Evolutionary conservation across 805 yeast species (phyloP).

Genomic region (Yarrowia deformans): DNA sequence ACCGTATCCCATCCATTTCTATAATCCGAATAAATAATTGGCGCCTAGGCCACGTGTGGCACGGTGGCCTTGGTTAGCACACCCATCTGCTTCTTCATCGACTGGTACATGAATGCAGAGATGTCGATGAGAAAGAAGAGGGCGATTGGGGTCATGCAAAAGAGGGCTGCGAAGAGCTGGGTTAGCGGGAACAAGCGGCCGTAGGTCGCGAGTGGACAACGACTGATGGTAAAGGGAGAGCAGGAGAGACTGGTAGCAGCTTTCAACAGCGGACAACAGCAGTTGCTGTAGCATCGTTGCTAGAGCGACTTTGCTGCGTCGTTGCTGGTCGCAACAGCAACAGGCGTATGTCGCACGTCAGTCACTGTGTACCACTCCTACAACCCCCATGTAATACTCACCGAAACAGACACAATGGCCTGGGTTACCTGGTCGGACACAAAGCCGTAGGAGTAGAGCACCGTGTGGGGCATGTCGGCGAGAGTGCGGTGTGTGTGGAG

Average conservation of each 20-base stretch:
- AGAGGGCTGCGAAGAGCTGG: conserved; percentile 37
- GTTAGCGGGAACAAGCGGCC: conserved; percentile 6
- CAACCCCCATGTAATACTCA: conserved; percentile 27
- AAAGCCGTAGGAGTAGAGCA: conserved; percentile 34
- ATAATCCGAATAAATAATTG: conserved; percentile 9
- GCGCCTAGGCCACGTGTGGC: conserved; percentile 26
- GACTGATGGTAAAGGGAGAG: no score
- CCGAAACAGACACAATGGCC: conserved; percentile 37
- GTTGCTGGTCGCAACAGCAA: no score
- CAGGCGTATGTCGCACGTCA: no score
- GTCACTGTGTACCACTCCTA: neutral
- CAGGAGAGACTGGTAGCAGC: no score
- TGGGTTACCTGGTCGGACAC: conserved; percentile 32
- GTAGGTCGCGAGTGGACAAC: no score
- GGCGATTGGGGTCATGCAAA: conserved; percentile 36
- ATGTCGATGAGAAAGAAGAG: conserved; percentile 35
- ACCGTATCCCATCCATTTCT: conserved; percentile 18
- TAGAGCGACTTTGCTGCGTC: no score
- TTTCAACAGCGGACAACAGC: no score
- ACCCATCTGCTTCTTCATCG: conserved; percentile 36
- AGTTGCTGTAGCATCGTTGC: no score
- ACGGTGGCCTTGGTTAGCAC: conserved; percentile 32
- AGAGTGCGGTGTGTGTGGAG: neutral
- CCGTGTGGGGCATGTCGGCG: conserved; percentile 15
- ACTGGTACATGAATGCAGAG: conserved; percentile 38